Evolutionary conservation across 1,139 yeast species (phyloP).

Genomic region (Geotrichum histeridarum): DNA sequence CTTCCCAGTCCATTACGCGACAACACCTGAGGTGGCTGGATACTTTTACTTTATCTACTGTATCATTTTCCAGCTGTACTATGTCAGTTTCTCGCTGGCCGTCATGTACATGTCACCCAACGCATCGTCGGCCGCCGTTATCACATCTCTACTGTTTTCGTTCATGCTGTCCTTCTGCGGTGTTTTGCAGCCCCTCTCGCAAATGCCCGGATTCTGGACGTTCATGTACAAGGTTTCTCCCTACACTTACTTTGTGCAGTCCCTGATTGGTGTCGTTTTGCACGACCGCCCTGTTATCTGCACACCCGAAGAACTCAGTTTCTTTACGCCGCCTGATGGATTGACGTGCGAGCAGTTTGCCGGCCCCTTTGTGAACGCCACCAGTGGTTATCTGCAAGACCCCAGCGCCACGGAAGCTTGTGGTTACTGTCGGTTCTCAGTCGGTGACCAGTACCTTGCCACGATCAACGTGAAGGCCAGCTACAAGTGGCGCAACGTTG

Average conservation of each 20-base stretch:
- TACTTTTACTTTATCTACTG: constrained; percentile 50
- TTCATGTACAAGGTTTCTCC: constrained; percentile 69
- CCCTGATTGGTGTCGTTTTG: constrained; percentile 46
- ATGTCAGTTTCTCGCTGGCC: constrained; percentile 50
- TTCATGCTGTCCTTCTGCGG: constrained; percentile 56
- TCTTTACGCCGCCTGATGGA: constrained; percentile 55
- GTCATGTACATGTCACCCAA: constrained; percentile 57
- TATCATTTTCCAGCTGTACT: constrained; percentile 54
- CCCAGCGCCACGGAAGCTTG: constrained; percentile 51
- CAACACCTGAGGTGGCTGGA: constrained; percentile 50
- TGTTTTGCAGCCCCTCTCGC: constrained; percentile 52
- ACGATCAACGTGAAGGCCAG: constrained; percentile 44
- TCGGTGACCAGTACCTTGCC: constrained; percentile 51
- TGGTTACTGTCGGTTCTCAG: constrained; percentile 50
- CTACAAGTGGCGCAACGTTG: constrained; percentile 55
- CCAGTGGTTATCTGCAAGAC: constrained; percentile 51
- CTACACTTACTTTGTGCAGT: constrained; percentile 58
- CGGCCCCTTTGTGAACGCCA: constrained; percentile 33
- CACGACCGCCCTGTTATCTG: constrained; percentile 57
- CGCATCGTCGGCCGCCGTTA: constrained; percentile 56
- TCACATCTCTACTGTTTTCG: constrained; percentile 49
- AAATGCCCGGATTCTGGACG: constrained; percentile 60
- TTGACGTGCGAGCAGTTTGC: constrained; percentile 54
- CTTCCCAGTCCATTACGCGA: constrained; percentile 51
- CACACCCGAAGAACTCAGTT: constrained; percentile 45